These are phyloP conservation scores for Pichia occidentalis DNA, from an alignment of 805 yeast species.

Conservation along the genomic window DNA sequence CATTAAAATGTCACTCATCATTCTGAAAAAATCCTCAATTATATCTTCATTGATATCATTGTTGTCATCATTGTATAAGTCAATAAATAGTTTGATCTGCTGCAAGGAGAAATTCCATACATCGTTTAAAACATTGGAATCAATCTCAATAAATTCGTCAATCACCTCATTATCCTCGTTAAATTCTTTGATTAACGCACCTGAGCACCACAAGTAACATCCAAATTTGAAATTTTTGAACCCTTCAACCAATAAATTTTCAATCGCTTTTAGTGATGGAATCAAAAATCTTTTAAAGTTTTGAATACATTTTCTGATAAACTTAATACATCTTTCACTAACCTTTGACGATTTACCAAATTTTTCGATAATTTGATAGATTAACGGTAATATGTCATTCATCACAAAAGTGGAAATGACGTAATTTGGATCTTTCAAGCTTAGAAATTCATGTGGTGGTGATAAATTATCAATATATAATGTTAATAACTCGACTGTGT, in stretches of 20 bases:
- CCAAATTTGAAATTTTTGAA: constrained; percentile 67
- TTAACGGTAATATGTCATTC: constrained; percentile 53
- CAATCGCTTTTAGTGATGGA: constrained; percentile 58
- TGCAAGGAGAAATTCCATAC: constrained; percentile 67
- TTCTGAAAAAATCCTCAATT: constrained; percentile 79
- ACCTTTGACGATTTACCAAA: constrained; percentile 56
- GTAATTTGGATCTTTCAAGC: constrained; percentile 8
- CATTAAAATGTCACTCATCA: constrained; percentile 72
- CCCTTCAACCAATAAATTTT: constrained; percentile 60
- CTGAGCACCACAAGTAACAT: constrained; percentile 87
- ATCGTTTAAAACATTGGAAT: constrained; percentile 23
- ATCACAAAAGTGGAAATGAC: constrained; percentile 42
- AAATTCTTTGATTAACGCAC: constrained; percentile 68
- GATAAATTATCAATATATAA: constrained; percentile 52
- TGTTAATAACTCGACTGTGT: constrained; percentile 63
- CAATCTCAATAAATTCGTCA: constrained; percentile 10
- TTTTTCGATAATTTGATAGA: constrained; percentile 40
- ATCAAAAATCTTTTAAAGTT: constrained; percentile 50
- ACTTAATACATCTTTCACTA: constrained; percentile 69
- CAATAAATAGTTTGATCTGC: constrained; percentile 56
- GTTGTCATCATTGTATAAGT: constrained; percentile 27
- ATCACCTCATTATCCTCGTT: constrained; percentile 41
- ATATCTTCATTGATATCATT: constrained; percentile 41
- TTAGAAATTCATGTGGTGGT: constrained; percentile 35
- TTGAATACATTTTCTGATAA: constrained; percentile 59